Evolutionary conservation across 164 flowering plant species (phyloP).

Genomic region (Magnolia changhungtana): DNA sequence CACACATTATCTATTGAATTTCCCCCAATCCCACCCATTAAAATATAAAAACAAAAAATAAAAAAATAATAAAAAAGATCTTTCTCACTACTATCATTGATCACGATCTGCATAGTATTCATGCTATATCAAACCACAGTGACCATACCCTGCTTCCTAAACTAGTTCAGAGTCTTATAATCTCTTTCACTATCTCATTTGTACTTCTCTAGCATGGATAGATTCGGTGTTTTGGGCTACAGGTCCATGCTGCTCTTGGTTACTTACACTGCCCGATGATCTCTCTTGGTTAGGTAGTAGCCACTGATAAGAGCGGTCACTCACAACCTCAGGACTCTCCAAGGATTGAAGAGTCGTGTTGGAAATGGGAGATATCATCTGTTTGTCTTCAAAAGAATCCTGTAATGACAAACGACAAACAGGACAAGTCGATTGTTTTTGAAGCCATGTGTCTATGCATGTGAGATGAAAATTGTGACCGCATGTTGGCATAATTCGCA

Average conservation of each 20-base stretch:
- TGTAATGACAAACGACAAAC: constrained; percentile 68
- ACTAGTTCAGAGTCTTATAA: not conserved
- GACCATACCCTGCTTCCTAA: not conserved
- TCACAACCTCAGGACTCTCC: constrained; percentile 25
- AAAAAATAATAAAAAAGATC: not conserved
- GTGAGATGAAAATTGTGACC: constrained; percentile 70
- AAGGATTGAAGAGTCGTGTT: constrained; percentile 17
- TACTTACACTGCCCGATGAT: constrained; percentile 22
- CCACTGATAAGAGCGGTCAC: constrained; percentile 43
- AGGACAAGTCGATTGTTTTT: constrained; percentile 74
- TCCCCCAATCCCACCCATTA: not conserved
- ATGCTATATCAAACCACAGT: not conserved
- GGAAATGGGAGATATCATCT: constrained; percentile 17
- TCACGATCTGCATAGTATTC: not conserved
- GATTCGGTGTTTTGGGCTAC: constrained; percentile 19
- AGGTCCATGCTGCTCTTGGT: constrained; percentile 23
- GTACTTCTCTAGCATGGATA: not conserved
- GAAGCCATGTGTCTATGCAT: constrained; percentile 78
- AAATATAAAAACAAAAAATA: no score
- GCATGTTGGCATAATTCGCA: constrained; percentile 74
- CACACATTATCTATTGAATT: not conserved
- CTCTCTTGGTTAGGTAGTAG: constrained; percentile 25
- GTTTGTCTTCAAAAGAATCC: constrained; percentile 34
- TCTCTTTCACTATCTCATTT: not conserved
- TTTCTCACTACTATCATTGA: not conserved